Base-by-base conservation (phyloP, 306 rosid species). In the Mimosa bimucronata region DNA sequence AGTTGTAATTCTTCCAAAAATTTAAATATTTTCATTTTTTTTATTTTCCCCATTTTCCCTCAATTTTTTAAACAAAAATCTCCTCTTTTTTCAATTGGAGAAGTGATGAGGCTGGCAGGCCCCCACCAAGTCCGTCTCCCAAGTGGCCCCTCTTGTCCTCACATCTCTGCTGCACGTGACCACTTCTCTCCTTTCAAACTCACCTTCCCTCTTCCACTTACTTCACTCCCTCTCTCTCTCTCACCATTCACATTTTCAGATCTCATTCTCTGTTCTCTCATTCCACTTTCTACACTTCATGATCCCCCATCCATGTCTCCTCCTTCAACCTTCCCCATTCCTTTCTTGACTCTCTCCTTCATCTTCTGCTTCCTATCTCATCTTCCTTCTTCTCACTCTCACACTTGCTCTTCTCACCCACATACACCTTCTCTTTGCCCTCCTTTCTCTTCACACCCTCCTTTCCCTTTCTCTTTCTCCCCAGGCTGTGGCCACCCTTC, bases 401-500 rank as follows among this genome's bases (percentile, higher is more conserved):
- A 77, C 66, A 19, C 82, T 23, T 90, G 97, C 44, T 60, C 83
- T 45, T 75, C 87, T 0, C 81, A 57, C 30, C 28, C 73, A 2
- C 64, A 31, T 5, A 30, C 58, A 14, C 37, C 77, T 9, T 46
- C 58, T 28, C 37, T 71, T 0, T 94, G 97, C 13, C 98, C 98
- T 2, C 93, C 97, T 3, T 93, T 90, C 83, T 21, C 86, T 26
- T 71, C 97, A 28, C 3, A 60, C 4, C 93, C 81, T 5, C 52
- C 88, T 1, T 95, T 80, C 66, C 99, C 99, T 1, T 95, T 95
- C 85, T 95, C 99, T 6, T 80, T 83, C 25, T 65, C 87, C 0
- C 93, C 88, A 0, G 97, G 97, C 0, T 90, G 95, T 18, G 99
- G 99, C 69, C 99, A 95, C 89, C 99, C 99, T 18, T 89, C 89